A percentile compares a stretch with the other conserved stretches of the same genome.
Evolutionary conservation across 2,329 filamentous ascomycete species (phyloP).

Genomic region (Penicillium italicum): DNA sequence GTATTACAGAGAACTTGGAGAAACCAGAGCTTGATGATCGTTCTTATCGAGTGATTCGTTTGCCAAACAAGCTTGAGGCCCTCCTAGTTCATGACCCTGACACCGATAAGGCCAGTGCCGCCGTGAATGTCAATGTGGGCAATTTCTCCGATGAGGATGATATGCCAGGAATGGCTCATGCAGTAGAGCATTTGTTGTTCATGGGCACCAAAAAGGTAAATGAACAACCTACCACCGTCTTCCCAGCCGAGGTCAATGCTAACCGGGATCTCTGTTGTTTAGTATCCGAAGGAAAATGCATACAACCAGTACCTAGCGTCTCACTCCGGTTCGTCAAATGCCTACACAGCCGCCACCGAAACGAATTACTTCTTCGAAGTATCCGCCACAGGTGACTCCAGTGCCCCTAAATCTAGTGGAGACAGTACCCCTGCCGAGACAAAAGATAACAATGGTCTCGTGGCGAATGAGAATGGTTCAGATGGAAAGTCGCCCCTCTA

Average conservation of each 20-base stretch:
- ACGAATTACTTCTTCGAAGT: conserved; percentile 99
- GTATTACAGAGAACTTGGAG: conserved; percentile 69
- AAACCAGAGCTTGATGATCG: conserved; percentile 82
- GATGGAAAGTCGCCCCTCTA: conserved; percentile 59
- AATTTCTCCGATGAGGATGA: conserved; percentile 89
- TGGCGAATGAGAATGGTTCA: conserved; percentile 22
- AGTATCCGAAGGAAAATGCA: conserved; percentile 91
- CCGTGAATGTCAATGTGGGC: conserved; percentile 92
- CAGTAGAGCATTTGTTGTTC: conserved; percentile 92
- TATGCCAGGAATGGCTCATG: conserved; percentile 93
- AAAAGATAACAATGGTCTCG: conserved; percentile 24
- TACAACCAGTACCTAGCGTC: conserved; percentile 90
- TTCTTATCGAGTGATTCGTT: conserved; percentile 77
- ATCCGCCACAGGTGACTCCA: conserved; percentile 64
- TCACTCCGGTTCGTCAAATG: conserved; percentile 89
- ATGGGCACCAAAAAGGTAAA: conserved; percentile 93
- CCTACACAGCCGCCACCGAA: conserved; percentile 86
- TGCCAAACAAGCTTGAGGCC: conserved; percentile 84
- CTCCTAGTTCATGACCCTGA: conserved; percentile 89
- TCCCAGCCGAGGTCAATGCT: background rate
- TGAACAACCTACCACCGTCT: background rate
- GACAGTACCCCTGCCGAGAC: conserved; percentile 27
- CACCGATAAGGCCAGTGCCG: conserved; percentile 94
- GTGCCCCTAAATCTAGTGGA: conserved; percentile 29
- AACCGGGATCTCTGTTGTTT: conserved; percentile 7